Conservation (phyloP, 1,284 basidiomycete species). For the Exsudoporus floridanus region DNA sequence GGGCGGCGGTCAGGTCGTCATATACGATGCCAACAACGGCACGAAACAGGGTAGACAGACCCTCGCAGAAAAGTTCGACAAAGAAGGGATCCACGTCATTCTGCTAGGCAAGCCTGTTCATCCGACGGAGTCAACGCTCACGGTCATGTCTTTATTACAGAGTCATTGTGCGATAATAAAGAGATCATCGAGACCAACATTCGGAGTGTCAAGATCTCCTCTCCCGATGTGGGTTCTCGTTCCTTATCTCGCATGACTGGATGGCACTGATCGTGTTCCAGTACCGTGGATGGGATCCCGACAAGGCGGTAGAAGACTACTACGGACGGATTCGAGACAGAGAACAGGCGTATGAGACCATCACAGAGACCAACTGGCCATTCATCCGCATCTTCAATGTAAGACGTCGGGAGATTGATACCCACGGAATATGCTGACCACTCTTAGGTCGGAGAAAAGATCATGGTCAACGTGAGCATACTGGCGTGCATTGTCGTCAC, state of each 20-base stretch:
- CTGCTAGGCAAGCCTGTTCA: conserved; percentile 69
- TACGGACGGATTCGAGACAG: conserved; percentile 87
- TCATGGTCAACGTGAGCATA: conserved; percentile 78
- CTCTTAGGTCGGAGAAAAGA: conserved; percentile 83
- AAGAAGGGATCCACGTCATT: conserved; percentile 85
- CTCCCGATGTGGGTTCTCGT: conserved; percentile 76
- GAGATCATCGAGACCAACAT: conserved; percentile 95
- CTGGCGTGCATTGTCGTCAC: not conserved
- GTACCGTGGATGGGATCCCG: conserved; percentile 93
- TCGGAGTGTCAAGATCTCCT: conserved; percentile 95
- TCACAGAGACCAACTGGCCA: conserved; percentile 83
- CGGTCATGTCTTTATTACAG: conserved; percentile 39
- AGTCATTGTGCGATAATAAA: conserved; percentile 84
- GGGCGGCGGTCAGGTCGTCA: conserved; percentile 89
- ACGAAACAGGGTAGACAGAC: conserved; percentile 64
- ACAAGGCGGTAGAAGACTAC: conserved; percentile 90
- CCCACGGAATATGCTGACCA: conserved; percentile 4
- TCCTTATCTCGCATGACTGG: not conserved
- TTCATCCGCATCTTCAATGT: conserved; percentile 97
- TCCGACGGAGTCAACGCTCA: not conserved
- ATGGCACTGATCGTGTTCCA: conserved; percentile 33
- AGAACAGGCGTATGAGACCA: conserved; percentile 85
- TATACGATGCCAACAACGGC: conserved; percentile 99
- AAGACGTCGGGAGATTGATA: conserved; percentile 19
- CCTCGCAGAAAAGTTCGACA: conserved; percentile 83